These are phyloP conservation scores for Neofusicoccum umdonicola DNA, from an alignment of 2,329 filamentous ascomycete species.

Conservation along the genomic window DNA sequence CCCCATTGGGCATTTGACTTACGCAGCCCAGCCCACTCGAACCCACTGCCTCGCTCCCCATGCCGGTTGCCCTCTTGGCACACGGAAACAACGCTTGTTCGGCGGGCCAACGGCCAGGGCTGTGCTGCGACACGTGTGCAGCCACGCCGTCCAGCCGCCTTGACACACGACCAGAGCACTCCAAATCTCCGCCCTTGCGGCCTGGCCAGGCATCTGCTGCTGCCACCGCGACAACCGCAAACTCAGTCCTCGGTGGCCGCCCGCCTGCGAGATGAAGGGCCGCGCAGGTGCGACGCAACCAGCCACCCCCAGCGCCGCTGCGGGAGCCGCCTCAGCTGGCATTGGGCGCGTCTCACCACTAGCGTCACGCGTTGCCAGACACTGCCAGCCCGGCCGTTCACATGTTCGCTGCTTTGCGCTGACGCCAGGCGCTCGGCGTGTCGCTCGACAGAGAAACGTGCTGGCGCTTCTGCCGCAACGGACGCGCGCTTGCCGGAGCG, in stretches of 20 bases:
- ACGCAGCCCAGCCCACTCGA: constrained; percentile 8
- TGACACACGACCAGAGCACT: neutral
- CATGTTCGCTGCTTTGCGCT: too few relatives aligned
- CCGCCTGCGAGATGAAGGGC: neutral
- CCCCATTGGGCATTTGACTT: neutral
- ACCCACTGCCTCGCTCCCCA: neutral
- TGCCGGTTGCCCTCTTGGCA: neutral
- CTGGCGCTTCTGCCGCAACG: too few relatives aligned
- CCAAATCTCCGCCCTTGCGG: constrained; percentile 4
- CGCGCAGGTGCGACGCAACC: neutral
- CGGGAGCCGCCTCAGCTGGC: neutral
- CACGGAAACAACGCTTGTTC: neutral
- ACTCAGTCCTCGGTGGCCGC: neutral
- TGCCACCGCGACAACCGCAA: too few relatives aligned
- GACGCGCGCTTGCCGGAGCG: neutral
- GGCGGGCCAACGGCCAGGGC: neutral
- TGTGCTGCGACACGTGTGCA: constrained; percentile 15
- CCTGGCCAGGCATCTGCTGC: neutral
- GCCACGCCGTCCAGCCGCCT: constrained; percentile 1
- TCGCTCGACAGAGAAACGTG: neutral
- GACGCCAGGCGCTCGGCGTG: neutral
- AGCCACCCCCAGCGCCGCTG: neutral
- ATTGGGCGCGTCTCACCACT: constrained; percentile 9
- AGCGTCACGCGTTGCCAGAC: neutral
- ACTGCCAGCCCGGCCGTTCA: neutral